phyloP scores from a whole-genome alignment of 2,329 filamentous ascomycete species.

The Aureobasidium leucospermi region DNA sequence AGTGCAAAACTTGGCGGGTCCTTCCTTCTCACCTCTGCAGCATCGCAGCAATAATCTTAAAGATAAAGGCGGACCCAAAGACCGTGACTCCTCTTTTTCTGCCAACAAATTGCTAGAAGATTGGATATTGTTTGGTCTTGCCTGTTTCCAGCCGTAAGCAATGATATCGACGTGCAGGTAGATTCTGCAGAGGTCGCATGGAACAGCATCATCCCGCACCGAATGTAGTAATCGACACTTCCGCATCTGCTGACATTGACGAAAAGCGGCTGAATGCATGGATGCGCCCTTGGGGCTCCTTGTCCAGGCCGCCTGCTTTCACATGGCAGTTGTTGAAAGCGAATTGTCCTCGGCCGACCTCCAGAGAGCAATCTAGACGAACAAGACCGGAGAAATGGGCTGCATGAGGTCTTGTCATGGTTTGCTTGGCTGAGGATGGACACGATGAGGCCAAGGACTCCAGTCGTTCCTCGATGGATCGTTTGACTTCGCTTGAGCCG shows the following conservation, averaged over 20 bases:
- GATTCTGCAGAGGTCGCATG: conserved; percentile 12
- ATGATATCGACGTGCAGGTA: conserved; percentile 12
- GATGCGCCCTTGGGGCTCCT: neutral
- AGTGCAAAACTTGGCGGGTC: conserved; percentile 5
- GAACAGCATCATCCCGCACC: conserved; percentile 4
- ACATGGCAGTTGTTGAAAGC: neutral
- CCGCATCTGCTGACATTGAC: conserved; percentile 8
- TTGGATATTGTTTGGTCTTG: neutral
- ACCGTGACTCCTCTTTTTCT: neutral
- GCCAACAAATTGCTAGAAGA: neutral
- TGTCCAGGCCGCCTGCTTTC: neutral
- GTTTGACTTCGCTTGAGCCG: neutral
- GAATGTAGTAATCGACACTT: conserved; percentile 1
- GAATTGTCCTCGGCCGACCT: neutral
- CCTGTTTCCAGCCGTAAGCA: conserved; percentile 4
- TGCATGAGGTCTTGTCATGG: neutral
- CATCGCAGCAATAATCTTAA: neutral
- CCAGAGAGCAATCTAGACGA: neutral
- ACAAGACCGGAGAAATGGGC: neutral
- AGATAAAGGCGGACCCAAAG: neutral
- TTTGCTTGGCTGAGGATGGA: neutral
- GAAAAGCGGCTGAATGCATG: conserved; percentile 8
- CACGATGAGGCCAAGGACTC: neutral
- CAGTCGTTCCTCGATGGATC: neutral
- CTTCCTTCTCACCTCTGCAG: neutral